phyloP scores from a whole-genome alignment of 306 rosid species.

The Ormosia semicastrata region DNA sequence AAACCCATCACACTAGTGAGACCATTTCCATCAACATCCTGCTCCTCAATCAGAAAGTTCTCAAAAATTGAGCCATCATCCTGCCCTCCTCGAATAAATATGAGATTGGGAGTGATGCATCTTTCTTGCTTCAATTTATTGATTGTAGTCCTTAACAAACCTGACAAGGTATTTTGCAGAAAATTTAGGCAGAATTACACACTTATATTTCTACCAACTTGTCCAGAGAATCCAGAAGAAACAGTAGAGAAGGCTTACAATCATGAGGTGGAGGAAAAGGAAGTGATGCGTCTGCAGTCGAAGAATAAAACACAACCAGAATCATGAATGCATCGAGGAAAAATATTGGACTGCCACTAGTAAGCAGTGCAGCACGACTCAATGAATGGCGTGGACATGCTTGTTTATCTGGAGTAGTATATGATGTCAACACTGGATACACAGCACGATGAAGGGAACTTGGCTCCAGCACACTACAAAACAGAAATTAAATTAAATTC shows the following conservation, averaged over 20 bases:
- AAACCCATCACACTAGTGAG: conserved; percentile 84
- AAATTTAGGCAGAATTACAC: conserved; percentile 15
- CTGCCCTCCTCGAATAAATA: conserved; percentile 81
- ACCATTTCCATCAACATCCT: conserved; percentile 89
- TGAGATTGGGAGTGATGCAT: conserved; percentile 87
- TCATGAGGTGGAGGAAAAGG: conserved; percentile 97
- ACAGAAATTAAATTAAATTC: conserved; percentile 27
- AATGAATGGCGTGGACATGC: conserved; percentile 89
- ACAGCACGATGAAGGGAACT: conserved; percentile 86
- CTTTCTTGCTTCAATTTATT: conserved; percentile 83
- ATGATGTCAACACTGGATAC: conserved; percentile 86
- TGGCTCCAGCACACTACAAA: conserved; percentile 79
- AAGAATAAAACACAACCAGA: conserved; percentile 84
- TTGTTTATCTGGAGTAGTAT: conserved; percentile 77
- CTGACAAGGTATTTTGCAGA: conserved; percentile 41
- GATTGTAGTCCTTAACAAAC: conserved; percentile 73
- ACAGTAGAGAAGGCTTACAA: conserved; percentile 50
- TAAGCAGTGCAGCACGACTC: conserved; percentile 90
- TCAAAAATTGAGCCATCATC: conserved; percentile 87
- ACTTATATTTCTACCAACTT: neutral
- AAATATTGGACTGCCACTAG: conserved; percentile 95
- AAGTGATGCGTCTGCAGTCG: conserved; percentile 75
- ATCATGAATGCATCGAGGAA: conserved; percentile 91
- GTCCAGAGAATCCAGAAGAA: conserved; percentile 1
- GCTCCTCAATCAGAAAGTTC: conserved; percentile 92